Percentiles rank a stretch among this genome's conserved stretches.
Evolutionary conservation across 2,329 filamentous ascomycete species (phyloP).

Genomic region (Amylocarpus encephaloides): DNA sequence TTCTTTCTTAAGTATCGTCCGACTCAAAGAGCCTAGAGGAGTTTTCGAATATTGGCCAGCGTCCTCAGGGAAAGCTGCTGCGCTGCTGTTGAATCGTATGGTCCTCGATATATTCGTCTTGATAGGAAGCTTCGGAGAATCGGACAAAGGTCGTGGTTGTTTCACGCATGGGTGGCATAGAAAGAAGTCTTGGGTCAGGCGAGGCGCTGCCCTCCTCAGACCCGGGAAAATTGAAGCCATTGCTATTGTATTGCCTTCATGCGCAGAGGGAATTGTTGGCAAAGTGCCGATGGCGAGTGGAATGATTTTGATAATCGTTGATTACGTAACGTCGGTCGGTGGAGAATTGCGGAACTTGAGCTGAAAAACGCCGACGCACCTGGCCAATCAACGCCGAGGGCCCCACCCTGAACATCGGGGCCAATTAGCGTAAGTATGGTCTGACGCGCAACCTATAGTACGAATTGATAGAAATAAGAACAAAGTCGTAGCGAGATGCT

Average conservation of each 20-base stretch:
- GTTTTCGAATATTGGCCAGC: constrained; percentile 11
- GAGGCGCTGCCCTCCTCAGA: constrained; percentile 25
- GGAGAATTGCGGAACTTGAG: no score
- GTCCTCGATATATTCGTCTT: constrained; percentile 19
- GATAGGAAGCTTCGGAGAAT: constrained; percentile 14
- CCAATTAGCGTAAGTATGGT: no score
- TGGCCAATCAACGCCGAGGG: no score
- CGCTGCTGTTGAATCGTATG: constrained; percentile 29
- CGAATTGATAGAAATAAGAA: no score
- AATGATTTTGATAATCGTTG: constrained; percentile 8
- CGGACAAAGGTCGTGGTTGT: constrained; percentile 10
- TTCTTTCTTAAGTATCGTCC: constrained; percentile 19
- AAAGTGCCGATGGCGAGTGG: constrained; percentile 5
- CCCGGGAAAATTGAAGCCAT: constrained; percentile 31
- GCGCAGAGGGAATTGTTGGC: constrained; percentile 2
- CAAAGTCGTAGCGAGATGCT: no score
- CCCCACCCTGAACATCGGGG: no score
- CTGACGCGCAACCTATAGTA: no score
- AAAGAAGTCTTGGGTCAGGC: constrained; percentile 28
- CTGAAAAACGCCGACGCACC: no score
- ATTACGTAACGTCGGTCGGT: neutral
- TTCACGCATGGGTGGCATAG: constrained; percentile 29
- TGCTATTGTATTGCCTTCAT: constrained; percentile 6
- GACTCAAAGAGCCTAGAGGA: constrained; percentile 21
- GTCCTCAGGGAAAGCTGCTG: constrained; percentile 12